Conservation (phyloP, 2,329 filamentous ascomycete genomes). For the Neopestalotiopsis rosae region DNA sequence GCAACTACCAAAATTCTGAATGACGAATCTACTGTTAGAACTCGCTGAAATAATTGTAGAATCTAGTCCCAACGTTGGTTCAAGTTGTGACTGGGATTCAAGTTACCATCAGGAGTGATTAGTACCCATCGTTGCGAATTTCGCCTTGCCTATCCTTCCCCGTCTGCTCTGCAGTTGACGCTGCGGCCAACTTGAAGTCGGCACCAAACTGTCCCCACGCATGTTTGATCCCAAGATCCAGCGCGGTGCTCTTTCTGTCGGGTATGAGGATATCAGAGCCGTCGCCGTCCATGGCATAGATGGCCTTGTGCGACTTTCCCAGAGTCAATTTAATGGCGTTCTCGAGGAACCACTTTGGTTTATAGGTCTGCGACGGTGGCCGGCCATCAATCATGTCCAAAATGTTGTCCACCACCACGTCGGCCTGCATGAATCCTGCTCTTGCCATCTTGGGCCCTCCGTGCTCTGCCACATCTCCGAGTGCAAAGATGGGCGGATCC, state of each 20-base stretch:
- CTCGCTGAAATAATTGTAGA: too few species aligned
- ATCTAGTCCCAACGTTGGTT: too few species aligned
- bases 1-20: too few species aligned
- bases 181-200: background rate
- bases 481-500: constrained; percentile 47
- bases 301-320: constrained; percentile 28
- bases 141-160: background rate
- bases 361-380: constrained; percentile 23
- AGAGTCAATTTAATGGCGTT: constrained; percentile 44
- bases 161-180: background rate
- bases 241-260: background rate
- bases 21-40: too few species aligned
- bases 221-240: background rate
- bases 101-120: too few species aligned
- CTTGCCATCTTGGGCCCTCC: constrained; percentile 46
- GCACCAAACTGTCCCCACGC: background rate
- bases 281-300: background rate
- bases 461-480: constrained; percentile 57
- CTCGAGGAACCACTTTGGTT: constrained; percentile 34
- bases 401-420: constrained; percentile 51
- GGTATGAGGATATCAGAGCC: background rate
- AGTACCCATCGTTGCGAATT: background rate
- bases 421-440: constrained; percentile 48
- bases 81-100: too few species aligned
- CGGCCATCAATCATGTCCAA: constrained; percentile 30